Evolutionary conservation across 2,329 filamentous ascomycete species (phyloP), one percentile per base, ranked within the genome.

Genomic region (Curvularia sp.): DNA sequence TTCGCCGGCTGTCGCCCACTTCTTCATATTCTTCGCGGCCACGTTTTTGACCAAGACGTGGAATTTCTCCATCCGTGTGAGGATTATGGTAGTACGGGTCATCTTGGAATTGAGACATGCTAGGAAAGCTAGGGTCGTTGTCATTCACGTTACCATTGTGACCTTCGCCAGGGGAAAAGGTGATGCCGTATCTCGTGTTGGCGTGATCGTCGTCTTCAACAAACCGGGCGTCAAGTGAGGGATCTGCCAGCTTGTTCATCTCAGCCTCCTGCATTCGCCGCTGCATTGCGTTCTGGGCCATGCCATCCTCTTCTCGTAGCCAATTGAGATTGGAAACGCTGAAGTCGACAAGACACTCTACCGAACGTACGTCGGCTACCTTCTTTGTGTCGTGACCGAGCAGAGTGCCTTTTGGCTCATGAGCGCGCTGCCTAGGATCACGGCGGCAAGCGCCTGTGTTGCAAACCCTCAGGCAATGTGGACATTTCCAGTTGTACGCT

Each of bases 331-430:
- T 99, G 53, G 96, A 94, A 41, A 91, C 83, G 26, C 91, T 88
- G 76, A 97, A 97, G 73, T 98, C 93, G 8, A 98, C 92, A 22
- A 98, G 84, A 24, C 88, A 89, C 75, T 98, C 94, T 5, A 97
- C 88, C 70, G 93, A 97, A 60, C 95, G 88, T 51, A 91, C 89
- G 77, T 99, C 95, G 2, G 95, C 94, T 49, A 98, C 88, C 33
- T 90, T 89, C 53, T 88, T 90, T 0, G 95, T 99, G 66, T 98
- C 93, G 69, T 97, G 93, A 0, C 95, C 95, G 2, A 98, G 85
- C 1, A 94, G 82, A 0, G 93, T 97, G 57, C 90, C 92, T 69
- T 92, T 95, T 0, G 95, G 95, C 51, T 90, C 87, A 70, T 97
- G 97, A 0, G 93, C 91, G 5, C 83, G 84, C 68, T 90, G 90